Evolutionary conservation across 129 eudicot genomes (phyloP), one percentile per base, ranked within the genome.

Genomic region (Tanacetum coccineum): DNA sequence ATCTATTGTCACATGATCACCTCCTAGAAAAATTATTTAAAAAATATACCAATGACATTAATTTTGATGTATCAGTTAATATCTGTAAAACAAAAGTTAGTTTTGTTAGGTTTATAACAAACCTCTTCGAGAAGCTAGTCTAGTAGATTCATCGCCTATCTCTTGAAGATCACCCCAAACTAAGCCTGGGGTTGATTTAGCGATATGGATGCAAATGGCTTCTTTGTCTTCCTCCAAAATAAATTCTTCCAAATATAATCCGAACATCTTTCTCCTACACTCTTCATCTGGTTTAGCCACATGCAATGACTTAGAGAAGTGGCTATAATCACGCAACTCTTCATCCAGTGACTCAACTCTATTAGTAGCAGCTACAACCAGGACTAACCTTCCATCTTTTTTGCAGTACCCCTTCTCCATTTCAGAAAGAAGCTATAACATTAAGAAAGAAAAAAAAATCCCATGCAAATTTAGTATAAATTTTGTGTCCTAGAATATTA

Each of bases 141-240:
- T n/a, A n/a, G 19, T 15, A 52, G 58, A 15, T 17, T 4, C 19
- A 15, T 17, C 3, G 19, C 21, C 25, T 52, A 17, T 17, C 20
- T 52, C 19, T 52, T 52, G 6, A 52, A 52, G 58, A 14, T 52
- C 58, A 52, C 20, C 58, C 58, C 58, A 52, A 52, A 52, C 58
- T 7, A 17, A 5, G 25, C 21, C 21, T 0, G 58, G 58, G 9
- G 58, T 52, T 52, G 17, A 9, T n/a, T 19, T n/a, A 52, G 21
- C 22, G 19, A 52, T 10, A 52, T 17, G 26, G 58, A 7, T 52
- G 58, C 21, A 17, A 17, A 52, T 52, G 58, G 58, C 58, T 17
- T 52, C 58, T 17, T 52, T 52, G 20, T 52, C 58, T 52, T 52
- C 58, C 58, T 52, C 20, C 58, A 19, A 3, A 14, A 52, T 5